A percentile compares a stretch with the other conserved stretches of the same genome.
phyloP scores from a whole-genome alignment of 352 stramenopile species.

The Pythium volutum region DNA sequence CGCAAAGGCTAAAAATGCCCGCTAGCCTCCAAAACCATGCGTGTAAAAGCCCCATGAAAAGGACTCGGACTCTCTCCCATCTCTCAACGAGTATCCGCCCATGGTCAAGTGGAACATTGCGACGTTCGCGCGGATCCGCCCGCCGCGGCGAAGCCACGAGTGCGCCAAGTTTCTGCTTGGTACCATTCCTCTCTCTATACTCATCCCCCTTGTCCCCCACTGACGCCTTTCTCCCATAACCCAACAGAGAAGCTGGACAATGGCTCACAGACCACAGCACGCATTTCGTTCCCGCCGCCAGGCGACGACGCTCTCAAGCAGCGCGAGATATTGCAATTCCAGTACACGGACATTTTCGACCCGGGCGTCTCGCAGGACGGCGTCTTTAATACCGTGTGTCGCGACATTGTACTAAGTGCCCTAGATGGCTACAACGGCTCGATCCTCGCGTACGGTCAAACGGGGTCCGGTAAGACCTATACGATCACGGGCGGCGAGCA shows the following conservation, averaged over 20 bases:
- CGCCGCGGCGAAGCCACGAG: constrained; percentile 48
- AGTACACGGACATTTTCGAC: constrained; percentile 72
- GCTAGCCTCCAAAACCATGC: no score
- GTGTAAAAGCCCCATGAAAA: no score
- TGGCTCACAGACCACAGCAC: constrained; percentile 33
- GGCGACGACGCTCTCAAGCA: constrained; percentile 60
- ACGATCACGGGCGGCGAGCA: constrained; percentile 86
- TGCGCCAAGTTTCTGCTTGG: constrained; percentile 61
- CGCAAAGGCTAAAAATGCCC: neutral
- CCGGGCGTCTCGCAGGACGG: constrained; percentile 60
- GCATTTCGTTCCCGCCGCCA: constrained; percentile 62
- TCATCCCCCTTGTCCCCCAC: neutral
- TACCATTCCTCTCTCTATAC: constrained; percentile 12
- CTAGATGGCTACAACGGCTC: constrained; percentile 90
- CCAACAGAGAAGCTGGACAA: constrained; percentile 46
- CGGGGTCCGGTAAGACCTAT: constrained; percentile 84
- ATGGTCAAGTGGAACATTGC: constrained; percentile 81
- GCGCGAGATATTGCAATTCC: constrained; percentile 66
- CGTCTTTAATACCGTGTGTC: constrained; percentile 66
- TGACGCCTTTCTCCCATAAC: neutral
- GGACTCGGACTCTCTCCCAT: no score
- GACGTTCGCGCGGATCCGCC: constrained; percentile 68
- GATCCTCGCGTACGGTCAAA: constrained; percentile 90
- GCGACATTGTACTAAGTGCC: constrained; percentile 71
- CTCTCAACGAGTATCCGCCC: no score